Percentiles rank a stretch among this genome's conserved stretches.
Evolutionary conservation across 306 rosid species (phyloP).

Genomic region (Rosa multiflora): DNA sequence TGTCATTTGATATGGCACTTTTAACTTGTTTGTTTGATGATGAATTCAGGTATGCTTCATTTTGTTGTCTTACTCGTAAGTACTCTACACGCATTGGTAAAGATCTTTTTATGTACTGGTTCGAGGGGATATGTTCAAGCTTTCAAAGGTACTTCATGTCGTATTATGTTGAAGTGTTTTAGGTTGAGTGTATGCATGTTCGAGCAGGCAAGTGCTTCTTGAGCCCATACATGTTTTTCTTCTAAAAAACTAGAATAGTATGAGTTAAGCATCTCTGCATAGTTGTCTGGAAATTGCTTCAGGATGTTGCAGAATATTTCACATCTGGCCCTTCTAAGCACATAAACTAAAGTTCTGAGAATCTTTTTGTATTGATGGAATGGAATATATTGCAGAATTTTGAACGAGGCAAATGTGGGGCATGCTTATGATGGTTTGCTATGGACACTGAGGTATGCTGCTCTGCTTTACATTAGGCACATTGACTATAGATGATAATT

Average conservation of each 20-base stretch:
- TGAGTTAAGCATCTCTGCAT: conserved; percentile 9
- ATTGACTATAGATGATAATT: conserved; percentile 24
- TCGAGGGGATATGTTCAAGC: conserved; percentile 66
- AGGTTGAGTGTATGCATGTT: background rate
- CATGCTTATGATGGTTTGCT: conserved; percentile 79
- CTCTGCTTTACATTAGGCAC: conserved; percentile 16
- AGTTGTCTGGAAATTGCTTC: conserved; percentile 9
- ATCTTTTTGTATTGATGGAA: conserved; percentile 22
- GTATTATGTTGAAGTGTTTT: conserved; percentile 1
- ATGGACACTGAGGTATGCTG: conserved; percentile 84
- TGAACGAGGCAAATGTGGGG: conserved; percentile 77
- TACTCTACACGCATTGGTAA: conserved; percentile 51
- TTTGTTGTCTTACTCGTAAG: conserved; percentile 65
- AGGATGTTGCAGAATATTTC: conserved; percentile 20
- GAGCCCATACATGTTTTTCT: background rate
- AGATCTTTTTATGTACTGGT: conserved; percentile 78
- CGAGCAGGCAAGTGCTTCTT: background rate
- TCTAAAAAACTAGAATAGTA: background rate
- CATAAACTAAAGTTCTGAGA: background rate
- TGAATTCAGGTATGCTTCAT: conserved; percentile 66
- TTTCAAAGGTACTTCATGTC: conserved; percentile 63
- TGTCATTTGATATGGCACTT: background rate
- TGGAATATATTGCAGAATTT: conserved; percentile 61
- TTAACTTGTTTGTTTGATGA: background rate
- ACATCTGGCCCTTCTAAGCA: background rate